These are phyloP conservation scores for Microcyclospora tardicrescens DNA, from an alignment of 2,329 filamentous ascomycete genomes.

Conservation along the genomic window DNA sequence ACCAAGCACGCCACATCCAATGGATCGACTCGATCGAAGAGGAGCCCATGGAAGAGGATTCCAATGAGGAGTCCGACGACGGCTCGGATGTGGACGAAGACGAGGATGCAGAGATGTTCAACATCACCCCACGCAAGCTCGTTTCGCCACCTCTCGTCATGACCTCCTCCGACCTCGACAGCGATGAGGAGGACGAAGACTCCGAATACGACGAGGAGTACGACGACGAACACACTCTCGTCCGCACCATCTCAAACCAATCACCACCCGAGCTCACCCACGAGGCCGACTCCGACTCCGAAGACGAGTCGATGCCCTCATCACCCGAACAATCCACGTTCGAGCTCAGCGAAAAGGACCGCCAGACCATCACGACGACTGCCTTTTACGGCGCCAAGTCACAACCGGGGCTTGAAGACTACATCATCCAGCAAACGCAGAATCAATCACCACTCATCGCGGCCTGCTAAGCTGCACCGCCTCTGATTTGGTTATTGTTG, in stretches of 20 bases:
- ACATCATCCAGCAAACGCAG: slow-evolving; percentile 24
- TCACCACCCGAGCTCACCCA: slow-evolving; percentile 37
- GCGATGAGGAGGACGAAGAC: slow-evolving; percentile 27
- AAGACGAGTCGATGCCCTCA: slow-evolving; percentile 34
- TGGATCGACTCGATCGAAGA: slow-evolving; percentile 73
- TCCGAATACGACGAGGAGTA: slow-evolving; percentile 36
- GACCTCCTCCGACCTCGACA: slow-evolving; percentile 30
- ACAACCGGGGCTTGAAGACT: slow-evolving; percentile 12
- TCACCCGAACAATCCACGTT: slow-evolving; percentile 33
- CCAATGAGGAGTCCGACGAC: slow-evolving; percentile 30
- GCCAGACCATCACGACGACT: slow-evolving; percentile 32
- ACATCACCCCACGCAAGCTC: slow-evolving; percentile 26
- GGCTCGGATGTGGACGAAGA: slow-evolving; percentile 42
- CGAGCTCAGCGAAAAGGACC: slow-evolving; percentile 35
- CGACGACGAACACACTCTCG: slow-evolving; percentile 33
- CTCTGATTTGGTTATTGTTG: slow-evolving; percentile 20
- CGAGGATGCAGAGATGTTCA: slow-evolving; percentile 26
- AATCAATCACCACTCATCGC: slow-evolving; percentile 27
- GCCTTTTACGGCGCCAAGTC: slow-evolving; percentile 29
- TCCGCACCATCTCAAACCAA: slow-evolving; percentile 30
- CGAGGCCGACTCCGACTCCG: slow-evolving; percentile 26
- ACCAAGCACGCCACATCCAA: slow-evolving; percentile 62
- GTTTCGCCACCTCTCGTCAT: slow-evolving; percentile 29
- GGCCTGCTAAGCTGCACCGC: slow-evolving; percentile 26
- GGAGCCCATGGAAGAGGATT: slow-evolving; percentile 56